Conservation (phyloP, 164 flowering plant species). For the Echeveria elegans region DNA sequence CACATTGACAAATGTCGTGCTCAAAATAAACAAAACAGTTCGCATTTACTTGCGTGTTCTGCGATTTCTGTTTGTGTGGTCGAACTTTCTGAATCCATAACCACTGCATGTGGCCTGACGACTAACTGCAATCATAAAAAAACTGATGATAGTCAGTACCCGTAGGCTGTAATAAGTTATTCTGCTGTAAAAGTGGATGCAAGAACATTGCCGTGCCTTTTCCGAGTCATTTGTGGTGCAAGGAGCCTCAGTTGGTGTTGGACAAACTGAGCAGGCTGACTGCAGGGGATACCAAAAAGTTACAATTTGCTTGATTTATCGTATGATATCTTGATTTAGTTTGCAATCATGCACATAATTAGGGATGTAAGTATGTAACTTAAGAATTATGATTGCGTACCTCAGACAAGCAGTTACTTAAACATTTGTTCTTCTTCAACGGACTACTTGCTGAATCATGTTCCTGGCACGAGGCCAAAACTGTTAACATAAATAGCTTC, state of each 20-base stretch:
- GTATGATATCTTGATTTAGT: too few species aligned
- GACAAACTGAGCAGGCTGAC: conserved; percentile 22
- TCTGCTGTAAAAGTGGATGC: background rate
- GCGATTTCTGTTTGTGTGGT: conserved; percentile 28
- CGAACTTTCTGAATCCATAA: conserved; percentile 34
- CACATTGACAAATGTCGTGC: background rate
- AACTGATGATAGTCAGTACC: background rate
- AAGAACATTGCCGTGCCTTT: background rate
- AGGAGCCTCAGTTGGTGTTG: conserved; percentile 21
- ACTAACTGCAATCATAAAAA: conserved; percentile 16
- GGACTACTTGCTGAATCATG: conserved; percentile 15
- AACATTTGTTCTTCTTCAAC: conserved; percentile 17
- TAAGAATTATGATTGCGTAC: conserved; percentile 18
- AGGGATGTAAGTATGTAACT: too few species aligned
- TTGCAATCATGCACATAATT: too few species aligned
- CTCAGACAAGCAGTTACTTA: conserved; percentile 26
- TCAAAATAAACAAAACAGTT: too few species aligned
- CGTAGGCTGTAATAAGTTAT: background rate
- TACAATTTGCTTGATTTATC: too few species aligned
- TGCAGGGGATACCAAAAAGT: too few species aligned
- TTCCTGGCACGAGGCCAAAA: conserved; percentile 16
- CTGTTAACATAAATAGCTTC: conserved; percentile 14
- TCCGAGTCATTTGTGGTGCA: background rate
- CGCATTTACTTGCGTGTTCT: conserved; percentile 23
- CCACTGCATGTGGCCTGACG: conserved; percentile 7